These are phyloP conservation scores for Mortierella sp. DNA, from an alignment of 371 early-diverging fungal species.

Conservation along the genomic window DNA sequence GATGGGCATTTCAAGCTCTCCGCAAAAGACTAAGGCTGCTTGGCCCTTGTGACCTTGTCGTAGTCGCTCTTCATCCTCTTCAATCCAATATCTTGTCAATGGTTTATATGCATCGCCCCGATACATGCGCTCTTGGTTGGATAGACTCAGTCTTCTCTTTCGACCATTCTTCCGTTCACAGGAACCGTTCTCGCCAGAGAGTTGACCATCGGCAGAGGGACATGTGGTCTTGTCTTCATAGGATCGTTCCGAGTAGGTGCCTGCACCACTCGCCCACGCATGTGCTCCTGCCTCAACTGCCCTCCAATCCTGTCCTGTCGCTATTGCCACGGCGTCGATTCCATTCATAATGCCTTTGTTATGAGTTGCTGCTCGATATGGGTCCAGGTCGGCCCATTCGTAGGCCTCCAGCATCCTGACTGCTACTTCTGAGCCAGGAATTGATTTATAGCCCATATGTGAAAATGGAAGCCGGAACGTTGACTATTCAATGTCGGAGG, in stretches of 20 bases:
- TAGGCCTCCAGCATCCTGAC: conserved; percentile 68
- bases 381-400: conserved; percentile 74
- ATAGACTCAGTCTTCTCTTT: too few species aligned
- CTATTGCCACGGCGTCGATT: conserved; percentile 77
- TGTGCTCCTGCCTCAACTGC: conserved; percentile 77
- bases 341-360: conserved; percentile 86
- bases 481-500: conserved; percentile 57
- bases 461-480: conserved; percentile 67
- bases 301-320: conserved; percentile 81
- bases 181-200: too few species aligned
- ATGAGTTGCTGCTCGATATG: conserved; percentile 73
- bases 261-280: conserved; percentile 66
- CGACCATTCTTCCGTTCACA: too few species aligned
- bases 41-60: conserved; percentile 27
- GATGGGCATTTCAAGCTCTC: conserved; percentile 75
- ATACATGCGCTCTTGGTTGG: conserved; percentile 6
- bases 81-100: conserved; percentile 73
- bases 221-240: background rate
- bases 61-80: conserved; percentile 53
- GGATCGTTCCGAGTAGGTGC: conserved; percentile 33
- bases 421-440: conserved; percentile 65
- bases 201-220: too few species aligned
- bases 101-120: conserved; percentile 58
- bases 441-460: conserved; percentile 65
- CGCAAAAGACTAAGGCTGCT: conserved; percentile 60